Base-by-base conservation (phyloP, 106 monocot genomes). In the Agapanthus africanus region DNA sequence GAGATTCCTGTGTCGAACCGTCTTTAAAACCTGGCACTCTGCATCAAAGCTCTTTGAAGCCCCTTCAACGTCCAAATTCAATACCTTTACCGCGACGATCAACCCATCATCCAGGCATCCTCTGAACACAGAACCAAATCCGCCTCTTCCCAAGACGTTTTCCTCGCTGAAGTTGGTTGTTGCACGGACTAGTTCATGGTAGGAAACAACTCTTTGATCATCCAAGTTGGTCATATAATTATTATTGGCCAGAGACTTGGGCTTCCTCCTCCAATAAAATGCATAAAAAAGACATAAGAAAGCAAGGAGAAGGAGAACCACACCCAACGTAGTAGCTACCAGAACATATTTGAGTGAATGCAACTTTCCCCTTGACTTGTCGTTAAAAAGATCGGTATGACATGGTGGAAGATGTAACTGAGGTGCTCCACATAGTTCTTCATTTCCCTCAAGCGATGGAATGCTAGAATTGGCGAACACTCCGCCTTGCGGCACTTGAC, bases 351-450 rank as follows among this genome's bases (percentile, higher is more conserved):
- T 61, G 2, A 61, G 61, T 9, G 31, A 4, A 61, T 61, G 61
- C n/a, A n/a, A n/a, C 13, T 61, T 30, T 32, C 11, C 31, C 31
- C 31, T 61, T 4, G 61, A 32, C 14, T 61, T 9, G 31, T 9
- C 0, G 14, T 6, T 61, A 61, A 11, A 4, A 61, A 4, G 8
- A 4, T 61, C 25, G 6, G 61, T 9, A 33, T 23, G 31, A 25
- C 61, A 61, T 14, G 61, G 34, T 61, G 61, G 32, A 61, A 61
- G 13, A 25, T 25, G 8, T 9, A 61, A 19, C 19, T 33, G 10
- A 61, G 61, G 61, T 61, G 61, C 61, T 32, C 61, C 61, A 61
- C 61, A 61, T 11, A 61, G 14, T 61, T 23, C 61, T 34, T 28
- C 34, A 34, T 61, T 61, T 33, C 61, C 61, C 19, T 31, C 8